Conservation (phyloP, 1,139 yeast genomes). For the Candida labiduridarum region DNA sequence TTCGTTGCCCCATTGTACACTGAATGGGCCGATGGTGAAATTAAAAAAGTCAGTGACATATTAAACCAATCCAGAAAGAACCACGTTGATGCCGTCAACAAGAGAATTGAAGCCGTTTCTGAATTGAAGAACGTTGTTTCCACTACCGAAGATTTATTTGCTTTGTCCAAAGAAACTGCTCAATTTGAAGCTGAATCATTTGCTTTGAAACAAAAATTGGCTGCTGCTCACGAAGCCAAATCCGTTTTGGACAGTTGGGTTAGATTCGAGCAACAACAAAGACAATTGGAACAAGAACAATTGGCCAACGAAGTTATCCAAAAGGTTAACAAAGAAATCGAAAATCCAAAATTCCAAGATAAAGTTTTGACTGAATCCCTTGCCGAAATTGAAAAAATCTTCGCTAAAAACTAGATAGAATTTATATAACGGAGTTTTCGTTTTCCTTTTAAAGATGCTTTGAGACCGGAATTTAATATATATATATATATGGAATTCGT, state of each 20-base stretch:
- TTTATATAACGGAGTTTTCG: slow-evolving; percentile 1
- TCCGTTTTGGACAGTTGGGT: slow-evolving; percentile 98
- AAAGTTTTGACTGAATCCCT: slow-evolving; percentile 88
- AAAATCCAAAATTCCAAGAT: slow-evolving; percentile 92
- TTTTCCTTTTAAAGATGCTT: not conserved
- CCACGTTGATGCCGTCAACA: slow-evolving; percentile 91
- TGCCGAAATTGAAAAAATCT: slow-evolving; percentile 87
- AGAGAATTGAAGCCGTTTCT: slow-evolving; percentile 85
- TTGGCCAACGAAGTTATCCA: slow-evolving; percentile 83
- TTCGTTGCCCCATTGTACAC: slow-evolving; percentile 92
- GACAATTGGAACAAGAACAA: slow-evolving; percentile 95
- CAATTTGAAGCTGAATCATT: slow-evolving; percentile 92
- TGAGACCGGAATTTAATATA: not conserved
- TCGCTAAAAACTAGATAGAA: slow-evolving; percentile 45
- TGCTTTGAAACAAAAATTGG: slow-evolving; percentile 89
- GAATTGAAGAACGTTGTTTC: slow-evolving; percentile 90
- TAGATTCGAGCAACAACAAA: slow-evolving; percentile 94
- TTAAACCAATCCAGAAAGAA: slow-evolving; percentile 86
- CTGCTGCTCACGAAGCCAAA: slow-evolving; percentile 87
- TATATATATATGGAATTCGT: not conserved
- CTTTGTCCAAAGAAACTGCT: slow-evolving; percentile 94
- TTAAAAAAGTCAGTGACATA: slow-evolving; percentile 77
- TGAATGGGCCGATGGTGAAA: slow-evolving; percentile 92
- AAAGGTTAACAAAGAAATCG: slow-evolving; percentile 84
- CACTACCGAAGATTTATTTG: slow-evolving; percentile 89